Conservation (phyloP, 441 rosid species). For the Raphanus hybrid region DNA sequence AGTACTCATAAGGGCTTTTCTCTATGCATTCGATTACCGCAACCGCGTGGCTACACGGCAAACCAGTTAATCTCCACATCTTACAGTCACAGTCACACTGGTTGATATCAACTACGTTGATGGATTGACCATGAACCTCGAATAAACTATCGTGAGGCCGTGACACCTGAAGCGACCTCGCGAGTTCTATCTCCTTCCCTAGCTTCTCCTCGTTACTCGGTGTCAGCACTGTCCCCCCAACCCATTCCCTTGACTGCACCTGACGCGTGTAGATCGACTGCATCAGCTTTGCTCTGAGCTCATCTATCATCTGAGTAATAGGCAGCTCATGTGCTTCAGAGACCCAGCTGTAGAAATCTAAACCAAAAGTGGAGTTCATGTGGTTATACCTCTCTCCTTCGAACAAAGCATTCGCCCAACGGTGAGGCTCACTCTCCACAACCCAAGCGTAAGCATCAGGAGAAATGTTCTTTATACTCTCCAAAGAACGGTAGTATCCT, state of each 20-base stretch:
- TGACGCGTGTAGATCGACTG: conserved; percentile 60
- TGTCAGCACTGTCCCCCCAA: conserved; percentile 50
- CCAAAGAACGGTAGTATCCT: conserved; percentile 54
- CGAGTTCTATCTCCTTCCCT: conserved; percentile 51
- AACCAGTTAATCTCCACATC: conserved; percentile 62
- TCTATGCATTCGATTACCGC: conserved; percentile 59
- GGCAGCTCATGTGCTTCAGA: conserved; percentile 75
- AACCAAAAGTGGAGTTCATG: conserved; percentile 62
- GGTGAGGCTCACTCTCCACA: conserved; percentile 69
- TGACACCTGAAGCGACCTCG: conserved; percentile 53
- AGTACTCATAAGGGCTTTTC: conserved; percentile 64
- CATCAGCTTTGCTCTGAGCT: conserved; percentile 71
- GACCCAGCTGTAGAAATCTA: conserved; percentile 74
- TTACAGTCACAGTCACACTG: conserved; percentile 75
- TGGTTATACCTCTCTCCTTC: conserved; percentile 72
- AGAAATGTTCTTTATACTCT: conserved; percentile 66
- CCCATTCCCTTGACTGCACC: conserved; percentile 62
- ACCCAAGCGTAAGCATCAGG: conserved; percentile 76
- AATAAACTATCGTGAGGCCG: conserved; percentile 48
- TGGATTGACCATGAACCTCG: conserved; percentile 62
- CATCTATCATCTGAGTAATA: conserved; percentile 72
- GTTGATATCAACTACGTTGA: conserved; percentile 57
- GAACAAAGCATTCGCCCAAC: conserved; percentile 76
- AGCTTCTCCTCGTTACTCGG: conserved; percentile 71
- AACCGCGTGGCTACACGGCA: conserved; percentile 72